phyloP scores from a whole-genome alignment of 2,329 filamentous ascomycete species.

The Aspergillus flavus region DNA sequence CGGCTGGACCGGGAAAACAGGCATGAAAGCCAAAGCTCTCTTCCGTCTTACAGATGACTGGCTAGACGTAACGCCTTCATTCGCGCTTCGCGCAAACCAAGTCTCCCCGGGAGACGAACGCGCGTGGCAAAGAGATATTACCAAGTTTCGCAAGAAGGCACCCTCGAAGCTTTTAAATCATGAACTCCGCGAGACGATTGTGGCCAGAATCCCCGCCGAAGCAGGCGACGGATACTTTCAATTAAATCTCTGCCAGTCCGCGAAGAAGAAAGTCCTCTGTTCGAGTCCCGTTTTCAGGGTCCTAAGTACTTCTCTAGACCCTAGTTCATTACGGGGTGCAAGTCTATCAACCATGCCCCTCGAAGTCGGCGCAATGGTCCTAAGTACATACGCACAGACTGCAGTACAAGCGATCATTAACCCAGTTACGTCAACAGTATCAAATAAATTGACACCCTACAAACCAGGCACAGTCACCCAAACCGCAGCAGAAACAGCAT shows the following conservation, averaged over 20 bases:
- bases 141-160: conserved; percentile 63
- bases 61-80: conserved; percentile 68
- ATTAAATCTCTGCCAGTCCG: conserved; percentile 62
- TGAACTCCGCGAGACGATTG: conserved; percentile 61
- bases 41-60: conserved; percentile 62
- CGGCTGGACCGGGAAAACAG: conserved; percentile 68
- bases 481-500: conserved; percentile 36
- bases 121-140: conserved; percentile 68
- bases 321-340: conserved; percentile 65
- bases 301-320: conserved; percentile 65
- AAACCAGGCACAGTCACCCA: conserved; percentile 33
- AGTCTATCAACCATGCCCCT: conserved; percentile 66
- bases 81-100: conserved; percentile 51
- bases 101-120: conserved; percentile 62
- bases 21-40: conserved; percentile 67
- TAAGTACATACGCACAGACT: conserved; percentile 47
- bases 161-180: conserved; percentile 53
- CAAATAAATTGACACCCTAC: conserved; percentile 30
- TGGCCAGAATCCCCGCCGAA: conserved; percentile 65
- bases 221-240: conserved; percentile 70
- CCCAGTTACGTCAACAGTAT: conserved; percentile 28
- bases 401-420: conserved; percentile 27
- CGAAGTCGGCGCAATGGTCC: conserved; percentile 58
- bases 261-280: conserved; percentile 62
- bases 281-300: conserved; percentile 69